A percentile compares a stretch with the other conserved stretches of the same genome.
phyloP scores from a whole-genome alignment of 208 protist species.

The Endotrypanum monterogeii region DNA sequence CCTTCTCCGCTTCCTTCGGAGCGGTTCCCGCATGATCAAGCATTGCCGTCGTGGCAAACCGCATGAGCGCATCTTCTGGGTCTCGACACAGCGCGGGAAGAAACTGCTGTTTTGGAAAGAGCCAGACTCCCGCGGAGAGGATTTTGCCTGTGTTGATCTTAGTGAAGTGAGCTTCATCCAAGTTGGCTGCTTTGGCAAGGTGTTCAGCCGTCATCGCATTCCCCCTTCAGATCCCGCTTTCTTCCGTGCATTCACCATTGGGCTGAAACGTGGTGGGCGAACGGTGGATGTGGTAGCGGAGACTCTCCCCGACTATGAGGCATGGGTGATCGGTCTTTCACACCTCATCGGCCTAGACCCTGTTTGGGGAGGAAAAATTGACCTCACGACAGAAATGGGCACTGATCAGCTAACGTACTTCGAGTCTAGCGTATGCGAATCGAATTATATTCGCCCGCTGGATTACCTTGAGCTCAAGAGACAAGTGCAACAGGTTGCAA shows the following conservation, averaged over 20 bases:
- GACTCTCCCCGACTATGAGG: constrained; percentile 91
- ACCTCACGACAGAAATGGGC: constrained; percentile 69
- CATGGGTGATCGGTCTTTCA: constrained; percentile 89
- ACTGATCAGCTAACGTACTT: constrained; percentile 80
- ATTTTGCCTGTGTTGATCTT: constrained; percentile 72
- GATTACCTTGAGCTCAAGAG: constrained; percentile 85
- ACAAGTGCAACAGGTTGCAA: constrained; percentile 47
- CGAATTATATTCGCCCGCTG: constrained; percentile 84
- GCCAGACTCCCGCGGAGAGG: constrained; percentile 40
- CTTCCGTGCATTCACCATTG: constrained; percentile 89
- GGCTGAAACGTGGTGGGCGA: constrained; percentile 71
- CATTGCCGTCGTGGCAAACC: constrained; percentile 91
- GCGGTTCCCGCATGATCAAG: constrained; percentile 89
- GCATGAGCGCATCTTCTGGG: constrained; percentile 88
- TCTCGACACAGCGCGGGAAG: constrained; percentile 48
- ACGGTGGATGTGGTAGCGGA: constrained; percentile 93
- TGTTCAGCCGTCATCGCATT: constrained; percentile 85
- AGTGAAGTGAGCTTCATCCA: constrained; percentile 84
- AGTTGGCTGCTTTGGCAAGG: constrained; percentile 91
- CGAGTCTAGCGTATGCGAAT: constrained; percentile 82
- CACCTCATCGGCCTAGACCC: constrained; percentile 87
- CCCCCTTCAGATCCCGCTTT: constrained; percentile 66
- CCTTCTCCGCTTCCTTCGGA: constrained; percentile 80
- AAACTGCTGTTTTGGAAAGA: constrained; percentile 82
- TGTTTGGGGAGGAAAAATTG: constrained; percentile 89